Evolutionary conservation across 2,329 filamentous ascomycete species (phyloP), one percentile per base, ranked within the genome.

Genomic region (Talaromyces albobiverticillius): DNA sequence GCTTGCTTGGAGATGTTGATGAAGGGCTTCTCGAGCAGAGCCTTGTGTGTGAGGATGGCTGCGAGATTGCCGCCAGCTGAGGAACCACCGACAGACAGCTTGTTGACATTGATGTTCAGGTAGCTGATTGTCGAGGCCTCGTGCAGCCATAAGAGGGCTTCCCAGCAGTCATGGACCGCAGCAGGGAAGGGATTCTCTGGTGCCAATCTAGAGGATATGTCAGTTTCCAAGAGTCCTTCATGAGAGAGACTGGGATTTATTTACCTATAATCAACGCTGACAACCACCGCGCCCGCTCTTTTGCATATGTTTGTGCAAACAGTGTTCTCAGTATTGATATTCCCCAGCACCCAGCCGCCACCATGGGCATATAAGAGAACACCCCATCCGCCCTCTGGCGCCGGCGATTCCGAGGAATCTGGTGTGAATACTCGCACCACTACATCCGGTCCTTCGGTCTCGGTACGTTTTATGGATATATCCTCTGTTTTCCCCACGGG

Each of bases 341-440:
- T 81, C 0, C 81, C 81, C 26, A 83, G 60, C 3, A 83, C 80
- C 80, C 80, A 84, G 3, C 81, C 82, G 1, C 81, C 81, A 4
- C 81, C 82, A 59, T 84, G 82, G 60, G 76, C 81, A 62, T 82
- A 85, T 3, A 84, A 59, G 63, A 79, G 76, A 7, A 79, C 73
- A 2, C 81, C 81, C 81, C 81, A 84, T 23, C 82, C 81, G 0
- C 58, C 61, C 0, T 61, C 65, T 0, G 80, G 79, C 10, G 55
- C 69, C 4, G 69, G 57, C 0, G 76, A 77, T 4, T 65, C 61
- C 0, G 81, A 81, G 1, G 75, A 80, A 57, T 66, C 62, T 0
- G 82, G 81, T 1, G 75, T 81, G 59, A 83, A 84, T 31, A 71
- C 75, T 14, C 81, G 73, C 13, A 82, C 62, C 2, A 58, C 59